A percentile compares a stretch with the other conserved stretches of the same genome.
Evolutionary conservation across 306 rosid genomes (phyloP).

Genomic region (Chamaecrista fasciculata): DNA sequence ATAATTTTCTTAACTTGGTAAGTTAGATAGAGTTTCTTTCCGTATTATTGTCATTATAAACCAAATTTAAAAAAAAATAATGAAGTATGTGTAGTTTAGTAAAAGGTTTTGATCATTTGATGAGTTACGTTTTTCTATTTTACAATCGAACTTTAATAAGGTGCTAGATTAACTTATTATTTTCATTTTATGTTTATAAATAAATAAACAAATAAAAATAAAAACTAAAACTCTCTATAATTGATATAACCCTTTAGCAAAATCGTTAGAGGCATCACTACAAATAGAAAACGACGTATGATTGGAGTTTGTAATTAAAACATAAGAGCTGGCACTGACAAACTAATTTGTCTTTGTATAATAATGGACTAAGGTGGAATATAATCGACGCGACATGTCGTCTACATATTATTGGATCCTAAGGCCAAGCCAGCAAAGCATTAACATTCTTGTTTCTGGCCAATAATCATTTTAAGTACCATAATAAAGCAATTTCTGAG

Average conservation of each 20-base stretch:
- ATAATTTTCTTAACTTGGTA: no score
- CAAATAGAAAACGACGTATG: slow-evolving; percentile 33
- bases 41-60: no score
- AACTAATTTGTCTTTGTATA: slow-evolving; percentile 28
- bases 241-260: no score
- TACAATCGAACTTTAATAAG: no score
- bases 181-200: no score
- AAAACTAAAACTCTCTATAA: no score
- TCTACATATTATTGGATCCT: background rate
- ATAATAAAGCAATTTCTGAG: slow-evolving; percentile 43
- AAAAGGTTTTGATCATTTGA: no score
- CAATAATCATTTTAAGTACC: slow-evolving; percentile 39
- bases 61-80: no score
- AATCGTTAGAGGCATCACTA: no score
- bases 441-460: slow-evolving; percentile 2
- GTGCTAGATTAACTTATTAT: background rate
- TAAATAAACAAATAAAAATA: no score
- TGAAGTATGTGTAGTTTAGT: no score
- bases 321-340: slow-evolving; percentile 30
- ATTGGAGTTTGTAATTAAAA: slow-evolving; percentile 36
- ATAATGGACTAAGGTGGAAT: slow-evolving; percentile 12
- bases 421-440: slow-evolving; percentile 35
- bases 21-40: background rate
- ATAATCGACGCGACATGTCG: slow-evolving; percentile 33
- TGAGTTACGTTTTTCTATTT: no score